Percentiles rank a stretch among this genome's conserved stretches.
phyloP scores from a whole-genome alignment of 2,329 filamentous ascomycete species.

The Arthrobotrys sphaeroides region DNA sequence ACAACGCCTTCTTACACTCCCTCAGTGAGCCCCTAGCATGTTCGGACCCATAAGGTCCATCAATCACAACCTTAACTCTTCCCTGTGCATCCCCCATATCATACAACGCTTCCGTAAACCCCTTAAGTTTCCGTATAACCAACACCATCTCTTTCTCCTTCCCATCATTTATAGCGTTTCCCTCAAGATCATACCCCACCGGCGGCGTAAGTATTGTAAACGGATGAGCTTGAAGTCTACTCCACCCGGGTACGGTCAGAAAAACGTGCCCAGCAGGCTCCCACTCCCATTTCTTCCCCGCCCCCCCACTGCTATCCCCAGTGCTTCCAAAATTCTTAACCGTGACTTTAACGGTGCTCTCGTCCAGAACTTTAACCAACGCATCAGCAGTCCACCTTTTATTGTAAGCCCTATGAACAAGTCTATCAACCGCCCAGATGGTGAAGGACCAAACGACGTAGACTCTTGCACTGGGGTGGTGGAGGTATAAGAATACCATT shows the following conservation, averaged over 20 bases:
- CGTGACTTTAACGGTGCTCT: constrained; percentile 24
- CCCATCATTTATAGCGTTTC: neutral
- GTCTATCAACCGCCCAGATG: constrained; percentile 69
- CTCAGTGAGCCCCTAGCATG: constrained; percentile 68
- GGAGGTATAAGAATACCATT: constrained; percentile 69
- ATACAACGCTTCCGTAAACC: constrained; percentile 65
- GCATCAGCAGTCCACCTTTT: constrained; percentile 31
- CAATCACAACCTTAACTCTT: constrained; percentile 66
- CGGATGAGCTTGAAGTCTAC: constrained; percentile 70
- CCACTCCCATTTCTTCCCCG: constrained; percentile 63
- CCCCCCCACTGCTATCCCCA: no score
- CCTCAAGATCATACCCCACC: constrained; percentile 59
- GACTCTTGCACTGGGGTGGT: constrained; percentile 66
- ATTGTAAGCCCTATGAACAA: constrained; percentile 62
- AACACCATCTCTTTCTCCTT: constrained; percentile 61
- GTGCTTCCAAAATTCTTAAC: constrained; percentile 20
- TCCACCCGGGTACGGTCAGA: constrained; percentile 68
- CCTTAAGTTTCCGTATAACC: constrained; percentile 69
- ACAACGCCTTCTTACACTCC: constrained; percentile 64
- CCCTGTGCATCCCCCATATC: constrained; percentile 1
- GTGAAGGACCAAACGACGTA: constrained; percentile 67
- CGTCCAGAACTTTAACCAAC: constrained; percentile 18
- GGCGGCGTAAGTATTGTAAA: constrained; percentile 74
- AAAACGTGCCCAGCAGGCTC: constrained; percentile 72
- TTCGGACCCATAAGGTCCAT: constrained; percentile 72